A percentile compares a stretch with the other conserved stretches of the same genome.
These are phyloP conservation scores for Nepenthes mirabilis DNA, from an alignment of 148 eudicot species.

Conservation along the genomic window DNA sequence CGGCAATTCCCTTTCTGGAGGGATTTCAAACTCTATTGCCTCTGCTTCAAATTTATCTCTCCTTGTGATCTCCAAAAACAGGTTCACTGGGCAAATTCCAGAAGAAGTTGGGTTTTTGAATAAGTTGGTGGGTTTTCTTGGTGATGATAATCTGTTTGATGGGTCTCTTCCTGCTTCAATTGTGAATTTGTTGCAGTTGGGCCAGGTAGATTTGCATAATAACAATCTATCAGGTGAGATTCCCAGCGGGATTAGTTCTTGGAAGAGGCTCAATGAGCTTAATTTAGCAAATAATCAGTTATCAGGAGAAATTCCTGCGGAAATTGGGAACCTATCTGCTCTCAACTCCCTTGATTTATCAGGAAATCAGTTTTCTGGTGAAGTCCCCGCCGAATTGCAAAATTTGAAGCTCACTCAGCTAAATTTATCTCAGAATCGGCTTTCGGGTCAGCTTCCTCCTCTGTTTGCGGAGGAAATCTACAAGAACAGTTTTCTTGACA, in stretches of 20 bases:
- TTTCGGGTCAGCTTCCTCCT: conserved; percentile 60
- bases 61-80: conserved; percentile 32
- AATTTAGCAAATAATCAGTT: conserved; percentile 54
- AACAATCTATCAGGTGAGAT: conserved; percentile 58
- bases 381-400: conserved; percentile 48
- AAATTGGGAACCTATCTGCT: conserved; percentile 43
- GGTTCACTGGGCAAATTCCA: conserved; percentile 47
- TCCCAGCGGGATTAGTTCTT: conserved; percentile 32
- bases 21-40: conserved; percentile 38
- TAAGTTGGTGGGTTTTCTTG: conserved; percentile 25
- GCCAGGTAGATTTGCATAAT: conserved; percentile 39
- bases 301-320: conserved; percentile 45
- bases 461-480: conserved; percentile 45
- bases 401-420: conserved; percentile 68
- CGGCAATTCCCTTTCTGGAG: conserved; percentile 47
- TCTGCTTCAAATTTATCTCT: conserved; percentile 44
- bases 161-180: conserved; percentile 50
- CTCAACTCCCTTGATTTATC: conserved; percentile 83
- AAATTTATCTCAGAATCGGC: conserved; percentile 59
- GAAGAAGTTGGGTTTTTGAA: conserved; percentile 49
- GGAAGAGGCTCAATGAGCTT: conserved; percentile 56
- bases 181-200: conserved; percentile 28
- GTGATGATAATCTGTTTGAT: conserved; percentile 28
- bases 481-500: conserved; percentile 52
- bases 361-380: conserved; percentile 53